These are phyloP conservation scores for Aspergillus oerlinghausenensis DNA, from an alignment of 2,329 filamentous ascomycete genomes.

Conservation along the genomic window DNA sequence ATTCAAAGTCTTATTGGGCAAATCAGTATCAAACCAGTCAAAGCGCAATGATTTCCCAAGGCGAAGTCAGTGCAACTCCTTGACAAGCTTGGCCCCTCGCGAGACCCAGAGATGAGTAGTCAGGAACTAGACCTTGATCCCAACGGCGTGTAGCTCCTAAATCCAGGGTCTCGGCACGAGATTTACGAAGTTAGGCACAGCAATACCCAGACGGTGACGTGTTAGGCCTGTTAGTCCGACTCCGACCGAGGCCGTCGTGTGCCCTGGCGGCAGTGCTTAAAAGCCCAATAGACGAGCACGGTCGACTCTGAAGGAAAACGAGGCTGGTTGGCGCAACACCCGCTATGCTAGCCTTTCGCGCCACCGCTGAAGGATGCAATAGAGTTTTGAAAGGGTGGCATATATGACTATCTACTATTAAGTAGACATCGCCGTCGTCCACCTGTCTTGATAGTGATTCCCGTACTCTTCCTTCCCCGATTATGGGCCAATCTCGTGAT, in stretches of 20 bases:
- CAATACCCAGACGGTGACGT: slow-evolving; percentile 10
- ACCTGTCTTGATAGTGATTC: not conserved
- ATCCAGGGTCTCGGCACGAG: not conserved
- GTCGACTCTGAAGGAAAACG: not conserved
- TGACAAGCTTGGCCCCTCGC: not conserved
- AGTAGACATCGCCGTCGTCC: not conserved
- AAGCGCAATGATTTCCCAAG: not conserved
- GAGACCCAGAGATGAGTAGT: not conserved
- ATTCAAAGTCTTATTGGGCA: not conserved
- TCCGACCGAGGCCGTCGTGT: slow-evolving; percentile 1
- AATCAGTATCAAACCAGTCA: not conserved
- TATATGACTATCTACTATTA: not conserved
- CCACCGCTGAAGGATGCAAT: not conserved
- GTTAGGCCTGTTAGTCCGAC: slow-evolving; percentile 7
- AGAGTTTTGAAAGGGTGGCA: not conserved
- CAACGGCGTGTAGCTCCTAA: not conserved
- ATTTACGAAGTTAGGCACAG: not conserved
- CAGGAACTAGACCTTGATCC: not conserved
- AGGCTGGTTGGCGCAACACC: not conserved
- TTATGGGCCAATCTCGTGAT: slow-evolving; percentile 15
- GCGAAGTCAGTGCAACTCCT: not conserved
- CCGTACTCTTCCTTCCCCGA: not conserved
- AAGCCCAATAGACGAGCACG: not conserved
- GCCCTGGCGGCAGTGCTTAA: slow-evolving; percentile 1
- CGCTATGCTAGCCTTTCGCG: not conserved